Percentiles rank a stretch among this genome's conserved stretches.
Conservation (phyloP, 257 asterid genomes). For the Hygrophila difformis region DNA sequence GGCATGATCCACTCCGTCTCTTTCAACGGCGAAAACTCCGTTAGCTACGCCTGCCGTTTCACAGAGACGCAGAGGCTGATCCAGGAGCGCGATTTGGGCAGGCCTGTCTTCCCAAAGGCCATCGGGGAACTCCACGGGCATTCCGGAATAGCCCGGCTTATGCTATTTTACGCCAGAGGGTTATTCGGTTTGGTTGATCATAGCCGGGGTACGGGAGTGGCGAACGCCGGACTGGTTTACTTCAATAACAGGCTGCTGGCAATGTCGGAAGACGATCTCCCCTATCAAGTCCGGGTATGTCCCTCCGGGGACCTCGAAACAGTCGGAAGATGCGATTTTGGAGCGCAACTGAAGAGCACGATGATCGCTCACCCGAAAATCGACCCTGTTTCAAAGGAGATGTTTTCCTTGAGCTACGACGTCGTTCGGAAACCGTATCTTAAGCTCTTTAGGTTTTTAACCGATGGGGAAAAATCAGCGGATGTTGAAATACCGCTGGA, state of each 20-base stretch:
- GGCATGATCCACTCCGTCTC: conserved; percentile 62
- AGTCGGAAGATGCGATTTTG: conserved; percentile 33
- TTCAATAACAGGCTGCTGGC: conserved; percentile 40
- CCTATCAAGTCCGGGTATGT: conserved; percentile 36
- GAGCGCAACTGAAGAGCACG: conserved; percentile 24
- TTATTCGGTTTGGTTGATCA: conserved; percentile 42
- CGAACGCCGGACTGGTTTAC: conserved; percentile 54
- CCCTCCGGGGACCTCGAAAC: conserved; percentile 43
- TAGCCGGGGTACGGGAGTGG: conserved; percentile 45
- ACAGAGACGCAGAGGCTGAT: conserved; percentile 43
- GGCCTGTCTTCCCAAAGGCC: conserved; percentile 58
- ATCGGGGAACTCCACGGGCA: conserved; percentile 70
- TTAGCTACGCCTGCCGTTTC: conserved; percentile 50
- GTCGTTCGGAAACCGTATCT: conserved; percentile 43
- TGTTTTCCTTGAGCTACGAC: conserved; percentile 52
- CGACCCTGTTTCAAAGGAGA: conserved; percentile 43
- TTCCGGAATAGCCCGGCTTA: conserved; percentile 43
- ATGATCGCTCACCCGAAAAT: conserved; percentile 75
- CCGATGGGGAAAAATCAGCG: conserved; percentile 28
- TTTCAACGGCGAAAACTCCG: conserved; percentile 24
- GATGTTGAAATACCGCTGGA: conserved; percentile 40
- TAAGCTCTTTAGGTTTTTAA: conserved; percentile 37
- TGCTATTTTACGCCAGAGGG: conserved; percentile 43
- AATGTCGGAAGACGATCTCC: conserved; percentile 70
- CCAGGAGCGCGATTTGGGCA: conserved; percentile 49